phyloP scores from a whole-genome alignment of 208 protist genomes.

The Leishmania turanica region DNA sequence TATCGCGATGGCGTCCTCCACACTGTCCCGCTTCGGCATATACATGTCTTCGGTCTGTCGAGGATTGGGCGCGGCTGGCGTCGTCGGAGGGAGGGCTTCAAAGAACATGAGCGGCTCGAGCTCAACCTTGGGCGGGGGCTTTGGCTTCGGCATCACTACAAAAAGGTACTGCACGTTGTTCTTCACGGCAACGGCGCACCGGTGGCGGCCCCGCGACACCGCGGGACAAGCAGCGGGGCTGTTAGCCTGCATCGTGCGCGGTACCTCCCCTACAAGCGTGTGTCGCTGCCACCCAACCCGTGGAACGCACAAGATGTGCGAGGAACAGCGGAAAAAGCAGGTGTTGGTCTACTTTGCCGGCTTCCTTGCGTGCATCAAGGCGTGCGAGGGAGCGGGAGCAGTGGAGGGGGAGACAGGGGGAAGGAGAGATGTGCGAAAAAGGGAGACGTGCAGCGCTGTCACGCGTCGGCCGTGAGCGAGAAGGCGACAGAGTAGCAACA shows the following conservation, averaged over 20 bases:
- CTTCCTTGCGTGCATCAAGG: background rate
- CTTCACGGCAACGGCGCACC: slow-evolving; percentile 58
- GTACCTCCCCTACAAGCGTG: background rate
- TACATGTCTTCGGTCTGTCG: slow-evolving; percentile 33
- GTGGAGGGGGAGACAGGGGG: background rate
- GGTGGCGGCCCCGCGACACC: slow-evolving; percentile 18
- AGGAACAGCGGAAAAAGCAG: background rate
- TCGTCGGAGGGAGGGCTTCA: slow-evolving; percentile 27
- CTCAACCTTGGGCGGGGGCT: slow-evolving; percentile 33
- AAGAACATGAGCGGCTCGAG: slow-evolving; percentile 79
- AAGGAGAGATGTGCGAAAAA: background rate
- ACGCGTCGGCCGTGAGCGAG: background rate
- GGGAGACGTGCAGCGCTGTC: background rate
- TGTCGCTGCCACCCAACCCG: background rate
- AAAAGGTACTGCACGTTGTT: slow-evolving; percentile 59
- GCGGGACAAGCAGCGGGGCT: background rate
- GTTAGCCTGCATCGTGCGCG: slow-evolving; percentile 2
- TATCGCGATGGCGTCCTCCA: slow-evolving; percentile 38
- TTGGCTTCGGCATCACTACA: slow-evolving; percentile 56
- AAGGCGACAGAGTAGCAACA: background rate
- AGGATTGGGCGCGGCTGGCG: slow-evolving; percentile 9
- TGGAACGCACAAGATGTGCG: no score
- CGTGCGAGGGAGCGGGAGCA: background rate
- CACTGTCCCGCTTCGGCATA: slow-evolving; percentile 27
- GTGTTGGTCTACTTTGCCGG: background rate